A percentile compares a stretch with the other conserved stretches of the same genome.
Conservation (phyloP, 2,329 filamentous ascomycete species). For the Aspergillus uvarum region DNA sequence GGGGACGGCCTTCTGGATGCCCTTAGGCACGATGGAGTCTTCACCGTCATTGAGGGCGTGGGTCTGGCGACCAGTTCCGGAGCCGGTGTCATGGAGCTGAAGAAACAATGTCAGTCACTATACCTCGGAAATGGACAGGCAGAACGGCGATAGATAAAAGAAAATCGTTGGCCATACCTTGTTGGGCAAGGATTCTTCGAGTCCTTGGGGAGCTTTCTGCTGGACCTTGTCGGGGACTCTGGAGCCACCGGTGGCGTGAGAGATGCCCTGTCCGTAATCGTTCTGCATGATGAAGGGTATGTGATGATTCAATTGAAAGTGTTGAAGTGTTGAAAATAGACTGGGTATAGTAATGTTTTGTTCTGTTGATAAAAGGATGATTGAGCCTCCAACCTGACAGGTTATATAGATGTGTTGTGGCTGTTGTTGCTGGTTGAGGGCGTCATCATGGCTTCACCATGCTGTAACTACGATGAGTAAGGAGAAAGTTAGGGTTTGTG, state of each 20-base stretch:
- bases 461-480: neutral
- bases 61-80: conserved; percentile 1
- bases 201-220: neutral
- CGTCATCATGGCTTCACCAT: conserved; percentile 3
- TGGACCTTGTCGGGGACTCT: neutral
- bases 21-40: conserved; percentile 9
- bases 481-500: neutral
- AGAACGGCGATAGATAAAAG: too few relatives aligned
- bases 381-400: fast-evolving
- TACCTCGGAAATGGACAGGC: neutral
- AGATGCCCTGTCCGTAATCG: neutral
- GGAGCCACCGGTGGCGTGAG: conserved; percentile 2
- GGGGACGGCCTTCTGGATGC: conserved; percentile 9
- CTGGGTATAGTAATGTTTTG: too few relatives aligned
- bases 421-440: neutral
- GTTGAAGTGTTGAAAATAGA: too few relatives aligned
- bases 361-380: too few relatives aligned
- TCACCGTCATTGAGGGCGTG: conserved; percentile 9
- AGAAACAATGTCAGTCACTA: neutral
- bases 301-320: too few relatives aligned
- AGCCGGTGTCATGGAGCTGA: conserved; percentile 7
- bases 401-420: neutral
- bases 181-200: neutral
- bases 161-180: neutral
- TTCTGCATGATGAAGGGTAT: neutral